phyloP scores from a whole-genome alignment of 2,329 filamentous ascomycete genomes.

The Fusarium globosum region DNA sequence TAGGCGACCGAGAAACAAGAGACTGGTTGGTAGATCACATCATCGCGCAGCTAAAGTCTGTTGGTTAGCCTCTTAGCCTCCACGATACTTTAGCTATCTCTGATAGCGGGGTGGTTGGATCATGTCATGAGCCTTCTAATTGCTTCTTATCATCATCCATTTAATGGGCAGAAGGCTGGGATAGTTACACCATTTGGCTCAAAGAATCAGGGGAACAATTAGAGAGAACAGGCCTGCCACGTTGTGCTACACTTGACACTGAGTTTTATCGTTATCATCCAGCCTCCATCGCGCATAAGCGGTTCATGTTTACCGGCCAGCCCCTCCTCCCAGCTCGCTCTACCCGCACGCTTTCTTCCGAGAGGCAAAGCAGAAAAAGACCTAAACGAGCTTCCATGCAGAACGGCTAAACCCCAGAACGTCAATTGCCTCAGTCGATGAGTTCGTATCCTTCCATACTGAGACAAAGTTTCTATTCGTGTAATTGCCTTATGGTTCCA shows the following conservation, averaged over 20 bases:
- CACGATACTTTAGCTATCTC: constrained; percentile 8
- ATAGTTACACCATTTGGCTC: not conserved
- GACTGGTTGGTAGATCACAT: constrained; percentile 29
- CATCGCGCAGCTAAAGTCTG: constrained; percentile 37
- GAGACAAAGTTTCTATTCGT: constrained; percentile 34
- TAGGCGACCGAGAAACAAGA: constrained; percentile 34
- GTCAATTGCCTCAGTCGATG: constrained; percentile 2
- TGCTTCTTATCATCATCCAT: not conserved
- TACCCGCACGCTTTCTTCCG: not conserved
- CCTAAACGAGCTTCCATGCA: constrained; percentile 27
- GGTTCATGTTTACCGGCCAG: constrained; percentile 13
- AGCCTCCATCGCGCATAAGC: constrained; percentile 18
- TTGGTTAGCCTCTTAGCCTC: constrained; percentile 29
- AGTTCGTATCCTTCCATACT: constrained; percentile 31
- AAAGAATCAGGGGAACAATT: not conserved
- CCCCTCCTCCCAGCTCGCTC: constrained; percentile 11
- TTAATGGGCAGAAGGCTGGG: constrained; percentile 20
- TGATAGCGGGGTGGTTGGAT: constrained; percentile 7
- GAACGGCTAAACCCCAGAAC: constrained; percentile 31
- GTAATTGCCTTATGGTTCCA: constrained; percentile 1
- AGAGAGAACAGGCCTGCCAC: constrained; percentile 13
- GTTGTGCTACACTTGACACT: constrained; percentile 7
- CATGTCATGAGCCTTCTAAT: constrained; percentile 12
- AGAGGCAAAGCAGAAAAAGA: not conserved
- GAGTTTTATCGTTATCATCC: not conserved